phyloP scores from a whole-genome alignment of 2,329 filamentous ascomycete species.

The Fusarium incarnatum region DNA sequence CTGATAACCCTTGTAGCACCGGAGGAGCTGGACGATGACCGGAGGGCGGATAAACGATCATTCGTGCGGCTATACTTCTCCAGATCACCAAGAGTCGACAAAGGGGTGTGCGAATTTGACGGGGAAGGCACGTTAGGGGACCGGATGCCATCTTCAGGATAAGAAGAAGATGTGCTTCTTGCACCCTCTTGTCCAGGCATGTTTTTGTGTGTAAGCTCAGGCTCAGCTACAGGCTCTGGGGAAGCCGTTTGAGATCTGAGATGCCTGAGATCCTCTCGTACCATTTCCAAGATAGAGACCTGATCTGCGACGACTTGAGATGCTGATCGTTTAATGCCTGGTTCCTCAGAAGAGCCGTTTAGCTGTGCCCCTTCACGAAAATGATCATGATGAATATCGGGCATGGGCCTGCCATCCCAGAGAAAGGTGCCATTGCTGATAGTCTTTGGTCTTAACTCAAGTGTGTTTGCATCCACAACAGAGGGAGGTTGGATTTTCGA shows the following conservation, averaged over 20 bases:
- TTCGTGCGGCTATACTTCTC: slow-evolving; percentile 47
- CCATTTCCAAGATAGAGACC: slow-evolving; percentile 27
- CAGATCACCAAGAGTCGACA: slow-evolving; percentile 47
- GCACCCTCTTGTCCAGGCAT: not conserved
- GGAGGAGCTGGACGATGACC: slow-evolving; percentile 45
- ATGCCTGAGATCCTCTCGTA: slow-evolving; percentile 28
- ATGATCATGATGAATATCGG: slow-evolving; percentile 1
- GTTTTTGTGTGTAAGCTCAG: not conserved
- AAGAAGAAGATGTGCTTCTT: slow-evolving; percentile 51
- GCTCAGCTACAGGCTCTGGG: not conserved
- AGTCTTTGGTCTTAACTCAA: slow-evolving; percentile 23
- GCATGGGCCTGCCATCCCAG: slow-evolving; percentile 8
- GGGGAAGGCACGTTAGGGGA: slow-evolving; percentile 48
- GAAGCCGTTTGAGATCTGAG: slow-evolving; percentile 25
- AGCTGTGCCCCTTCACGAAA: slow-evolving; percentile 24
- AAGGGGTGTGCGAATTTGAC: slow-evolving; percentile 34
- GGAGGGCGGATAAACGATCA: slow-evolving; percentile 47
- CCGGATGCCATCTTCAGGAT: slow-evolving; percentile 42
- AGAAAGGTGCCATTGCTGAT: slow-evolving; percentile 23
- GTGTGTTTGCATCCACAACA: slow-evolving; percentile 24
- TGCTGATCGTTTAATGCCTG: not conserved
- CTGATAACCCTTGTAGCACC: slow-evolving; percentile 12
- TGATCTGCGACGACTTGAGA: slow-evolving; percentile 37
- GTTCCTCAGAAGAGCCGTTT: slow-evolving; percentile 15
- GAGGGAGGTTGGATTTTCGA: not conserved